These are phyloP conservation scores for Phytophthora nicotianae DNA, from an alignment of 352 stramenopile species.

Conservation along the genomic window DNA sequence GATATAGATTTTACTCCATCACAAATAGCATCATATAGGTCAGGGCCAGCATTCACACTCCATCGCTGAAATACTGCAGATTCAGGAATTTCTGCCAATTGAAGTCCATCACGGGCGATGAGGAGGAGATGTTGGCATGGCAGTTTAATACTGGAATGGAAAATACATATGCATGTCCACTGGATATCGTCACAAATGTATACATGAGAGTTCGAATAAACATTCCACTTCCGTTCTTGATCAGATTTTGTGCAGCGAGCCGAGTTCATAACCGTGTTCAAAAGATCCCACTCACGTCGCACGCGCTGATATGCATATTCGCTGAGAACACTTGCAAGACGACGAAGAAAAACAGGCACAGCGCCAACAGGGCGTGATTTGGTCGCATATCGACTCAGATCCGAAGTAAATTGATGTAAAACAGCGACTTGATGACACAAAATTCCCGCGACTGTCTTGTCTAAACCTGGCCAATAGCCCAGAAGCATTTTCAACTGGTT, in stretches of 20 bases:
- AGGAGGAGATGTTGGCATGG: neutral
- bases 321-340: neutral
- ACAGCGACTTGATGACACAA: conserved; percentile 10
- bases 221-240: neutral
- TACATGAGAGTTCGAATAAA: neutral
- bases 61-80: neutral
- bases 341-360: neutral
- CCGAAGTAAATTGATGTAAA: neutral
- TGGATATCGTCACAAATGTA: neutral
- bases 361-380: no score
- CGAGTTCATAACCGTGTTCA: neutral
- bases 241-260: neutral
- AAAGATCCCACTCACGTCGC: neutral
- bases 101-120: neutral
- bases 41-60: neutral
- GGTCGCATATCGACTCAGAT: neutral
- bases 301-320: neutral
- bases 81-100: neutral
- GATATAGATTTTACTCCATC: neutral
- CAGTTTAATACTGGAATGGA: neutral
- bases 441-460: neutral
- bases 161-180: neutral
- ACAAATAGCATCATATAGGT: neutral
- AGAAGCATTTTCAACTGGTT: conserved; percentile 29
- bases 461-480: neutral